A percentile compares a stretch with the other conserved stretches of the same genome.
These are phyloP conservation scores for Phylloporus sp. DNA, from an alignment of 1,284 basidiomycete genomes.

Conservation along the genomic window DNA sequence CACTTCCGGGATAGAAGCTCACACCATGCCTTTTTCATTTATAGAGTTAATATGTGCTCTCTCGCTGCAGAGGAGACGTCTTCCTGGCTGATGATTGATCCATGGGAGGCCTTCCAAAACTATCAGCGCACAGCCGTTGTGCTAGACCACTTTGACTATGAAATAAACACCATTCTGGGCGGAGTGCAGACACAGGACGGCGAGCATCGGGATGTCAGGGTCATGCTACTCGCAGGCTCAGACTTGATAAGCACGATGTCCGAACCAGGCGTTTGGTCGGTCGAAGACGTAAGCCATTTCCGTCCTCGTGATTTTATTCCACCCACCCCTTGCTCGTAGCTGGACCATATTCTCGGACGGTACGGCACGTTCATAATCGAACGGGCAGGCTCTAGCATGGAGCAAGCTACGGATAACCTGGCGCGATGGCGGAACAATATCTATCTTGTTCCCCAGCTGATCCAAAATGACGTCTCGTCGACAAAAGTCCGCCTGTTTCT, in stretches of 20 bases:
- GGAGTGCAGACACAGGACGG: slow-evolving; percentile 74
- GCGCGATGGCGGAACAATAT: slow-evolving; percentile 90
- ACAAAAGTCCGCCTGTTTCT: slow-evolving; percentile 95
- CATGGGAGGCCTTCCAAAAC: slow-evolving; percentile 94
- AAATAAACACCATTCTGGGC: slow-evolving; percentile 85
- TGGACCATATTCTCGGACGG: slow-evolving; percentile 94
- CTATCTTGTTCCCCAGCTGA: slow-evolving; percentile 93
- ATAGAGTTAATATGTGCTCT: slow-evolving; percentile 87
- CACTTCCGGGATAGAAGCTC: slow-evolving; percentile 21
- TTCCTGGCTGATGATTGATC: slow-evolving; percentile 90
- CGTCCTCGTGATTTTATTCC: slow-evolving; percentile 15
- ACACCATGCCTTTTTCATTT: slow-evolving; percentile 25
- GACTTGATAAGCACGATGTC: slow-evolving; percentile 98
- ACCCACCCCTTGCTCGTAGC: slow-evolving; percentile 51
- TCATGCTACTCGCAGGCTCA: slow-evolving; percentile 96
- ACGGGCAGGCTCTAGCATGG: slow-evolving; percentile 92
- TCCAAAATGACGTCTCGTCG: slow-evolving; percentile 98
- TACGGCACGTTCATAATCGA: slow-evolving; percentile 97
- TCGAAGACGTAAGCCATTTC: slow-evolving; percentile 78
- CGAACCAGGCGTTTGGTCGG: slow-evolving; percentile 98
- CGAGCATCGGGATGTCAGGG: slow-evolving; percentile 68
- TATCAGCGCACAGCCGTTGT: slow-evolving; percentile 97
- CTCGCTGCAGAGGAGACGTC: slow-evolving; percentile 85
- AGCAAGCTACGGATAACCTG: slow-evolving; percentile 78
- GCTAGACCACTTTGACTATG: slow-evolving; percentile 93